Percentiles rank a stretch among this genome's conserved stretches.
Evolutionary conservation across 1,284 basidiomycete species (phyloP).

Genomic region (Lentinula novae-zelandiae): DNA sequence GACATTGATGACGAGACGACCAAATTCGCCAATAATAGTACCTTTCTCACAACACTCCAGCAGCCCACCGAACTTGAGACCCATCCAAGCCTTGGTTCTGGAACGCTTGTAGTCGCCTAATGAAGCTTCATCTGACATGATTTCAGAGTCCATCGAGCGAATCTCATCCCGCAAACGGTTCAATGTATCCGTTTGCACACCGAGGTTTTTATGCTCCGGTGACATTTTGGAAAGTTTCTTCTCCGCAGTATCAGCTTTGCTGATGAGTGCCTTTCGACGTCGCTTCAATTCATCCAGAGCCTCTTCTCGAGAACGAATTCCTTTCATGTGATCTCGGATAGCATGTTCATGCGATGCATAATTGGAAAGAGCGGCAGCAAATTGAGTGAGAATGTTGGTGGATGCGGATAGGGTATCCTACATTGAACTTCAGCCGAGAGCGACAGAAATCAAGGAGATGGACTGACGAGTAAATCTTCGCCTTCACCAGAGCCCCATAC

Average conservation of each 20-base stretch:
- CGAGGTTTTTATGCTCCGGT: conserved; percentile 85
- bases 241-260: conserved; percentile 85
- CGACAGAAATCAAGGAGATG: neutral
- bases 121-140: conserved; percentile 79
- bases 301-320: conserved; percentile 84
- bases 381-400: conserved; percentile 66
- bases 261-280: conserved; percentile 61
- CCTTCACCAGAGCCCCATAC: conserved; percentile 85
- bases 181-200: conserved; percentile 72
- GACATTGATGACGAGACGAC: conserved; percentile 73
- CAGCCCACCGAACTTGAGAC: conserved; percentile 85
- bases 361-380: conserved; percentile 64
- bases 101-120: conserved; percentile 85
- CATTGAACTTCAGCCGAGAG: neutral
- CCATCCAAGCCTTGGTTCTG: conserved; percentile 69
- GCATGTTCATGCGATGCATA: conserved; percentile 74
- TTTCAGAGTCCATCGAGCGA: conserved; percentile 75
- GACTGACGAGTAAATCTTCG: conserved; percentile 74
- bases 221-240: conserved; percentile 90
- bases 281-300: conserved; percentile 74
- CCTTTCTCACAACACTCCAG: conserved; percentile 87
- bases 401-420: conserved; percentile 79
- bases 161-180: conserved; percentile 80
- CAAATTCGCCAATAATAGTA: conserved; percentile 77
- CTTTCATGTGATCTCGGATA: conserved; percentile 75